These are phyloP conservation scores for Astrephomene gubernaculifera DNA, from an alignment of 139 green algal species.

Conservation along the genomic window DNA sequence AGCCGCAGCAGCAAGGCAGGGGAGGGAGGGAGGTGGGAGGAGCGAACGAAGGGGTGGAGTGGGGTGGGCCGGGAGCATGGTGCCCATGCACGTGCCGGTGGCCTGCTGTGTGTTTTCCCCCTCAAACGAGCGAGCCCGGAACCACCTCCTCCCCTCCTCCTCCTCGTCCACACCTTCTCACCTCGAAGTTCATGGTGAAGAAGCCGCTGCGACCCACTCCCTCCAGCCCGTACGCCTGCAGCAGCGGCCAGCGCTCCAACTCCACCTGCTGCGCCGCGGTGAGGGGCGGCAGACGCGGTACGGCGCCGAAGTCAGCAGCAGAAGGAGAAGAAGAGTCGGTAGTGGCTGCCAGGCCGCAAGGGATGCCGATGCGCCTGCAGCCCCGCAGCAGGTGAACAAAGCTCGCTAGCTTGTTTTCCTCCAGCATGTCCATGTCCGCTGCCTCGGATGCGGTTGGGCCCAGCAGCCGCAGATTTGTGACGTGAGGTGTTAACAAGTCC, in stretches of 20 bases:
- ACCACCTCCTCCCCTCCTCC: neutral
- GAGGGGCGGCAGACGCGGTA: neutral
- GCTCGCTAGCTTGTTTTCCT: constrained; percentile 57
- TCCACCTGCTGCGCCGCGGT: constrained; percentile 34
- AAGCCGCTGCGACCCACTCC: constrained; percentile 67
- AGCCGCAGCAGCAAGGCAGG: too few relatives aligned
- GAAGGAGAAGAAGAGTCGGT: neutral
- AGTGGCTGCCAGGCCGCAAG: constrained; percentile 15
- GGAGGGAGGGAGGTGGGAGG: too few relatives aligned
- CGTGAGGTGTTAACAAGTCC: constrained; percentile 18
- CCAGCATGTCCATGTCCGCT: constrained; percentile 48
- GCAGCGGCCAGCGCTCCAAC: constrained; percentile 71
- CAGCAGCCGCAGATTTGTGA: constrained; percentile 23
- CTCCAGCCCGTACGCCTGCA: constrained; percentile 74
- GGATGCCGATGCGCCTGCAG: constrained; percentile 48
- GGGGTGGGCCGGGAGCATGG: too few relatives aligned
- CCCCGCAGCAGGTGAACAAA: constrained; percentile 63
- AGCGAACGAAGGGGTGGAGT: too few relatives aligned
- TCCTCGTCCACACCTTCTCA: neutral
- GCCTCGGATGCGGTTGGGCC: constrained; percentile 8
- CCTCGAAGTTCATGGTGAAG: constrained; percentile 71
- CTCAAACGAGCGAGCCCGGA: too few relatives aligned
- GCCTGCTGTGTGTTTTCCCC: too few relatives aligned
- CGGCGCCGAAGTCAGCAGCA: neutral
- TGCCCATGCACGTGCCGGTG: too few relatives aligned